A percentile compares a stretch with the other conserved stretches of the same genome.
Conservation (phyloP, 345 rosid genomes). For the Anastatica hierochuntica region DNA sequence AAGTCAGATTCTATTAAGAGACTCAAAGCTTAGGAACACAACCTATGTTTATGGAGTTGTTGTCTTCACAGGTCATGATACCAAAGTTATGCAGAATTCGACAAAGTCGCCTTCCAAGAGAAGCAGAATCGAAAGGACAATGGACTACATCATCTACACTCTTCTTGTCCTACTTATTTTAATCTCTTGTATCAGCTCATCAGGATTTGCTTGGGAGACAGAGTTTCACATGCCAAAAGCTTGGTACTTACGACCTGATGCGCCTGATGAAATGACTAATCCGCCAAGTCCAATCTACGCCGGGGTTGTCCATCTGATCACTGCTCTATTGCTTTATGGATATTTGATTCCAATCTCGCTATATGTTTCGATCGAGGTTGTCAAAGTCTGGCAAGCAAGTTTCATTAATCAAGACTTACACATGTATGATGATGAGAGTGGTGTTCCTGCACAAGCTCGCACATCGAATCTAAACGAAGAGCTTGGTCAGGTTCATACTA, state of each 20-base stretch:
- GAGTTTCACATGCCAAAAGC: conserved; percentile 66
- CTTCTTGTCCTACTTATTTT: conserved; percentile 62
- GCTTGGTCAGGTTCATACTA: conserved; percentile 94
- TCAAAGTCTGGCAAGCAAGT: conserved; percentile 91
- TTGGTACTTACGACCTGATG: conserved; percentile 64
- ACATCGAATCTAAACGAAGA: conserved; percentile 97
- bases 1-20: conserved; percentile 86
- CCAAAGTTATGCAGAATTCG: conserved; percentile 91
- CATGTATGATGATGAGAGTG: conserved; percentile 88
- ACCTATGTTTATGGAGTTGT: conserved; percentile 69
- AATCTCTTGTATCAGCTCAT: conserved; percentile 68
- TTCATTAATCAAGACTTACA: conserved; percentile 79
- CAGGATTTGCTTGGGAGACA: conserved; percentile 79
- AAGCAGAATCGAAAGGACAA: conserved; percentile 70
- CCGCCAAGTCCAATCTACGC: conserved; percentile 50
- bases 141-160: conserved; percentile 87
- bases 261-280: conserved; percentile 43
- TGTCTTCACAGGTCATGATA: conserved; percentile 82
- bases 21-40: conserved; percentile 93
- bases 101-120: conserved; percentile 86
- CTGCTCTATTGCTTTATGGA: conserved; percentile 96
- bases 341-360: conserved; percentile 94
- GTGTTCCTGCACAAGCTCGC: conserved; percentile 75
- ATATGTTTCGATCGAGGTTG: conserved; percentile 93
- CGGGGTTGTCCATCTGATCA: conserved; percentile 71